Base-by-base conservation (phyloP, 768 basidiomycete species). In the Amanita rubescens region DNA sequence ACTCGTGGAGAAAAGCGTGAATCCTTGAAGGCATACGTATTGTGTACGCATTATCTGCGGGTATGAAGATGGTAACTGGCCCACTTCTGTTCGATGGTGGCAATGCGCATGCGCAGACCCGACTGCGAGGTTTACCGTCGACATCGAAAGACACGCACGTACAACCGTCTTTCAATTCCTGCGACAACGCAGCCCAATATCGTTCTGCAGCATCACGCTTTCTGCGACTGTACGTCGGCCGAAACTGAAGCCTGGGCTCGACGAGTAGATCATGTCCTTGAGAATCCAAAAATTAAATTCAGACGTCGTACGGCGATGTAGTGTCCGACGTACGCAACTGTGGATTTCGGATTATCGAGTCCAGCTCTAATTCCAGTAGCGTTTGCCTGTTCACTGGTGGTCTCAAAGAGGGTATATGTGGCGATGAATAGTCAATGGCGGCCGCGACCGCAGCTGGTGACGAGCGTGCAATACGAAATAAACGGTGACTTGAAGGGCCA, bases 241-340 rank as follows among this genome's bases (percentile, higher is more conserved):
- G 79, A 67, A 91, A 91, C 65, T 91, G 89, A 12, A 92, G 72
- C 14, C 84, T 84, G 15, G 88, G 78, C 58, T 95, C 93, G 59
- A 94, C 94, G 59, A 94, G 79, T 56, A 94, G 76, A 69, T 94
- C 92, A 60, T 95, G 92, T 32, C 89, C 89, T 91, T 61, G 50
- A 51, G 55, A 58, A 49, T 52, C 58, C 56, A 54, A 57, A 30
- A 58, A 57, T 47, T 50, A 43, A 61, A 49, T 54, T 42, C 45
- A 46, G 35, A 37, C 6, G 49, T 25, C 51, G 54, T 35, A 56
- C 55, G 52, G 45, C 54, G 52, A 46, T 33, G 25, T 38, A 34
- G 56, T 46, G 55, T 43, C 58, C 39, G 19, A 85, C 85, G 72
- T 70, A 90, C 94, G 87, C 55, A 95, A 84, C 65, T 94, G 91